phyloP scores from a whole-genome alignment of 2,329 filamentous ascomycete genomes.

The Beauveria australis region DNA sequence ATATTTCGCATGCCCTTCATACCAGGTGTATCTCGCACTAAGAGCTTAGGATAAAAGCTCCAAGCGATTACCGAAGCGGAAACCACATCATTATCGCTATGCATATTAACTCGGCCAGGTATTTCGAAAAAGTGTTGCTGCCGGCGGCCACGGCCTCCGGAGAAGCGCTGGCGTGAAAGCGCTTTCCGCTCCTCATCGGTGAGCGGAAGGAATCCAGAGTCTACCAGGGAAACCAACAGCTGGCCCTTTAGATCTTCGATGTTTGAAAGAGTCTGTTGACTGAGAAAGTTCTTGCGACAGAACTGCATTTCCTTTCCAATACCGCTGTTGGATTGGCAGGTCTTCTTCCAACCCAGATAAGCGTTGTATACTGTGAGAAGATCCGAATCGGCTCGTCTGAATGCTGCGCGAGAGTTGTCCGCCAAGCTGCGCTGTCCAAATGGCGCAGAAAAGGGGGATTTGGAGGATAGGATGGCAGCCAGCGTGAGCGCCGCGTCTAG shows the following conservation, averaged over 20 bases:
- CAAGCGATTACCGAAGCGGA: constrained; percentile 78
- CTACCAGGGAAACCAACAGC: constrained; percentile 73
- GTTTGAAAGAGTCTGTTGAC: constrained; percentile 76
- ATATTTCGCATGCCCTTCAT: constrained; percentile 82
- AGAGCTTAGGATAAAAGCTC: constrained; percentile 91
- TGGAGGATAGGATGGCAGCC: constrained; percentile 87
- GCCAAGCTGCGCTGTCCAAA: constrained; percentile 72
- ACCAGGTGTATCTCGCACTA: constrained; percentile 62
- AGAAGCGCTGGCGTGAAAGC: constrained; percentile 60
- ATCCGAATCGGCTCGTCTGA: constrained; percentile 83
- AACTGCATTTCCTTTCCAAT: constrained; percentile 75
- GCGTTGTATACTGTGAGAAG: constrained; percentile 90
- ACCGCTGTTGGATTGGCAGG: constrained; percentile 57
- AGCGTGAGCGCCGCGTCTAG: constrained; percentile 87
- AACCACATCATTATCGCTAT: constrained; percentile 73
- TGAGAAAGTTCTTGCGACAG: constrained; percentile 91
- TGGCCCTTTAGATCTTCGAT: constrained; percentile 96
- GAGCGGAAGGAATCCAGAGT: constrained; percentile 73
- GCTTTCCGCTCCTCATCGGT: constrained; percentile 63
- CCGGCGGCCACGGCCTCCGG: constrained; percentile 41
- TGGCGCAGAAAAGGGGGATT: constrained; percentile 84
- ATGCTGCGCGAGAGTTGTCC: constrained; percentile 68
- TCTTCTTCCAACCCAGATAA: constrained; percentile 79
- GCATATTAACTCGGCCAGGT: constrained; percentile 63
- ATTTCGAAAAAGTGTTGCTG: constrained; percentile 76